Conservation (phyloP, 139 green algal genomes). For the Micractinium sp. region DNA sequence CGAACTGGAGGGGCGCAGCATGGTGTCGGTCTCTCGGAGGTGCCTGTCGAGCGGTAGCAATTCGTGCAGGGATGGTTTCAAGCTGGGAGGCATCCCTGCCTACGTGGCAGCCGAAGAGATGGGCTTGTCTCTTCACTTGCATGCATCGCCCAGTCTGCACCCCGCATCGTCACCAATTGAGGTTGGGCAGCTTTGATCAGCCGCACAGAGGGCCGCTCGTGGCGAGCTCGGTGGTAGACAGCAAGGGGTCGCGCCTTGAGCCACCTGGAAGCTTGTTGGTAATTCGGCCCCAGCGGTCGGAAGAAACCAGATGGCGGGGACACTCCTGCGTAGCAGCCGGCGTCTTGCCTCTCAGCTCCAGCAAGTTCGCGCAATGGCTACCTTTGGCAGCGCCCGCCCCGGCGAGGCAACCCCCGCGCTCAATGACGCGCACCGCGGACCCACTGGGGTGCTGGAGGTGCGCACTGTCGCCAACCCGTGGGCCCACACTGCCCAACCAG, state of each 20-base stretch:
- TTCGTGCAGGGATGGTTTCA: neutral
- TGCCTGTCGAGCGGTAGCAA: too few relatives aligned
- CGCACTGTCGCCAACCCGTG: too few relatives aligned
- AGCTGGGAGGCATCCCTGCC: neutral
- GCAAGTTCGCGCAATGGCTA: neutral
- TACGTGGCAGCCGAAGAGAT: neutral
- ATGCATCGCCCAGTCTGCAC: neutral
- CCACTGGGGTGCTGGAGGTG: conserved; percentile 46
- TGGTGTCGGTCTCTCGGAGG: too few relatives aligned
- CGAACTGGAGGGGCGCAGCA: too few relatives aligned
- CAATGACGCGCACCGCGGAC: conserved; percentile 35
- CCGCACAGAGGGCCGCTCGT: neutral
- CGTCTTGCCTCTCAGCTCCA: conserved; percentile 5
- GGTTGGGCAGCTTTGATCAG: neutral
- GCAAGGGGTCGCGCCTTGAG: neutral
- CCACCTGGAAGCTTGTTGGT: neutral
- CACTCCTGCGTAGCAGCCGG: neutral
- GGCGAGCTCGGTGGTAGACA: neutral
- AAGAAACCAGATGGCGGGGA: neutral
- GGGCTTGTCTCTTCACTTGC: too few relatives aligned
- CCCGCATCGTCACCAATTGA: neutral
- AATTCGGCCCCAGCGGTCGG: neutral
- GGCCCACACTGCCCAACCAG: neutral
- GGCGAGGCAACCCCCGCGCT: conserved; percentile 28
- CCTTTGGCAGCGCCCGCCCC: conserved; percentile 3